Evolutionary conservation across 1,139 yeast species (phyloP), one percentile per base, ranked within the genome.

Genomic region (Yamadazyma dushanensis): DNA sequence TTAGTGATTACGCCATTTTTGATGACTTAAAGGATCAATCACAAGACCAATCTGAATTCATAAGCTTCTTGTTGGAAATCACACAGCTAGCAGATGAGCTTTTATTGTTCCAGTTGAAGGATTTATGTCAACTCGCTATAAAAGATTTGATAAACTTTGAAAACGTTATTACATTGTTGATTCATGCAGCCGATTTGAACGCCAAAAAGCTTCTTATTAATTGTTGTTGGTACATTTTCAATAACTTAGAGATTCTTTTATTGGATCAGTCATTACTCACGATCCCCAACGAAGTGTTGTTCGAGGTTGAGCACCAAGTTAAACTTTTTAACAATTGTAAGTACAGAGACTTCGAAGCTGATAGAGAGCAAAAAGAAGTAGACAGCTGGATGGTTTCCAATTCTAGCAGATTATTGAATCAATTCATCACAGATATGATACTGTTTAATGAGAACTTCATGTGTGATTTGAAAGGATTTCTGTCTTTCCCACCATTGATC

Each of bases 171-270:
- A 46, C 70, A 2, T 53, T 88, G 11, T 53, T 85, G 20, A 62
- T 70, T 8, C 80, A 80, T 50, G 73, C 94, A 0, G 71, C 70
- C 28, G 50, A 60, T 24, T 63, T 73, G 37, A 59, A 70, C 10
- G 85, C 88, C 2, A 54, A 60, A 7, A 78, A 80, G 46, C 55
- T 89, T 21, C 69, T 78, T 41, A 65, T 70, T 35, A 73, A 76
- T 36, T 78, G 95, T 50, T 63, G 83, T 26, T 80, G 87, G 80
- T 85, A 75, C 45, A 68, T 87, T 11, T 79, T 75, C 46, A 73
- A 76, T 45, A 87, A 88, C 51, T 58, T 86, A 42, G 89, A 82
- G 26, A 56, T 78, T 4, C 54, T 86, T 16, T 61, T 88, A 31
- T 74, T 79, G 40, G 86, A 83, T 46, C 49, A 57, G 2, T 32